Evolutionary conservation across 257 asterid genomes (phyloP).

Genomic region (Vinca minor): DNA sequence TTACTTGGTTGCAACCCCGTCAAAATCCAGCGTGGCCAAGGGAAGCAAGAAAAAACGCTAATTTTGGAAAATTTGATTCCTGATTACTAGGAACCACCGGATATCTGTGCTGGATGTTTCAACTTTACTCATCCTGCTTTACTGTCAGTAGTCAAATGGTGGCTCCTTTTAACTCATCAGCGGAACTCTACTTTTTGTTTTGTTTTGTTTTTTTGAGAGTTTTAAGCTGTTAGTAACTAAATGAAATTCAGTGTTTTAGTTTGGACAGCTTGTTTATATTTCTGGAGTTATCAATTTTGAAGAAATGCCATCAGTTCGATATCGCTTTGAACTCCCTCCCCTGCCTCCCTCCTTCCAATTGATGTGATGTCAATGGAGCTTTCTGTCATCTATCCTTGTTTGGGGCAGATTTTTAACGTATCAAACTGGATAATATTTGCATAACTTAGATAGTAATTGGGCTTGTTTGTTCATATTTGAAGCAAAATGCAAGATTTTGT

Average conservation of each 20-base stretch:
- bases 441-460: too few relatives aligned
- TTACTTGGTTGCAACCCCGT: slow-evolving; percentile 56
- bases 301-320: too few relatives aligned
- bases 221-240: neutral
- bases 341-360: too few relatives aligned
- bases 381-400: too few relatives aligned
- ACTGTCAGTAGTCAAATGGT: neutral
- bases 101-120: neutral
- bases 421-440: too few relatives aligned
- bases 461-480: too few relatives aligned
- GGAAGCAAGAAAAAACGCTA: slow-evolving; percentile 71
- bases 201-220: neutral
- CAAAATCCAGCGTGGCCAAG: slow-evolving; percentile 54
- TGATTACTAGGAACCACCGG: neutral
- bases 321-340: too few relatives aligned
- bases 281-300: neutral
- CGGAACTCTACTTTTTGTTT: neutral
- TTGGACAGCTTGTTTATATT: neutral
- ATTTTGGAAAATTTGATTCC: slow-evolving; percentile 4
- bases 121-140: neutral
- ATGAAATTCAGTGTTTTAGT: neutral
- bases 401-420: too few relatives aligned
- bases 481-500: too few relatives aligned
- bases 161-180: neutral
- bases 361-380: too few relatives aligned